These are phyloP conservation scores for Nidularia pulvinata DNA, from an alignment of 768 basidiomycete species.

Conservation along the genomic window DNA sequence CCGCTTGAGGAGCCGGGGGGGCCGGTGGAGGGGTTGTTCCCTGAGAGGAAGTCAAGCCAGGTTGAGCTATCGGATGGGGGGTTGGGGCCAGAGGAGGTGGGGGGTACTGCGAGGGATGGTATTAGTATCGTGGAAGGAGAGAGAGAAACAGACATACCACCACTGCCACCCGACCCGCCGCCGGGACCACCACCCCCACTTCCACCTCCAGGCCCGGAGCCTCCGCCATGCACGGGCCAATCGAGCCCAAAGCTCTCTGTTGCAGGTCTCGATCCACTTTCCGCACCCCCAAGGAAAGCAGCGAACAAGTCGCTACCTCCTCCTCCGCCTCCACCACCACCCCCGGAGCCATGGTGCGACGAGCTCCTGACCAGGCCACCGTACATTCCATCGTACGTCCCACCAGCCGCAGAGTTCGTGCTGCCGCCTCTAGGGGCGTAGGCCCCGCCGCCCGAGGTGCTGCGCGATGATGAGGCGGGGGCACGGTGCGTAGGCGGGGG, in stretches of 20 bases:
- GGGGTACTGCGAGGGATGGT: constrained; percentile 3
- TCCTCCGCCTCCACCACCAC: not conserved
- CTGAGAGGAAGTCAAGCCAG: constrained; percentile 29
- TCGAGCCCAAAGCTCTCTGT: constrained; percentile 19
- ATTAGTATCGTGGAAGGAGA: constrained; percentile 2
- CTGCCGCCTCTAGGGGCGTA: not conserved
- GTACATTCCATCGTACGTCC: constrained; percentile 7
- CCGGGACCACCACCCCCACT: not conserved
- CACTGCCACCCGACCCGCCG: constrained; percentile 10
- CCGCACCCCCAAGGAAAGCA: constrained; percentile 24
- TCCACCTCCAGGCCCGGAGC: constrained; percentile 5
- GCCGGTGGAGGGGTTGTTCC: constrained; percentile 10
- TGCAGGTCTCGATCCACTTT: constrained; percentile 14
- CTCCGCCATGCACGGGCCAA: constrained; percentile 29
- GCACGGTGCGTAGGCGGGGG: constrained; percentile 4
- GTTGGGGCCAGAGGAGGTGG: constrained; percentile 9
- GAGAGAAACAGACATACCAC: constrained; percentile 7
- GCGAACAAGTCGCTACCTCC: constrained; percentile 10
- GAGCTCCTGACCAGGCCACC: constrained; percentile 6
- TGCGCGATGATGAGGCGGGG: too few species aligned
- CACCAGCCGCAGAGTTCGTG: constrained; percentile 1
- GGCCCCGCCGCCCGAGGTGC: too few species aligned
- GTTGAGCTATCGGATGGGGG: constrained; percentile 7
- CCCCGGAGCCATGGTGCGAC: not conserved
- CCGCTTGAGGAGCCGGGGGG: constrained; percentile 4